These are phyloP conservation scores for Claviceps africana DNA, from an alignment of 2,329 filamentous ascomycete genomes.

Conservation along the genomic window DNA sequence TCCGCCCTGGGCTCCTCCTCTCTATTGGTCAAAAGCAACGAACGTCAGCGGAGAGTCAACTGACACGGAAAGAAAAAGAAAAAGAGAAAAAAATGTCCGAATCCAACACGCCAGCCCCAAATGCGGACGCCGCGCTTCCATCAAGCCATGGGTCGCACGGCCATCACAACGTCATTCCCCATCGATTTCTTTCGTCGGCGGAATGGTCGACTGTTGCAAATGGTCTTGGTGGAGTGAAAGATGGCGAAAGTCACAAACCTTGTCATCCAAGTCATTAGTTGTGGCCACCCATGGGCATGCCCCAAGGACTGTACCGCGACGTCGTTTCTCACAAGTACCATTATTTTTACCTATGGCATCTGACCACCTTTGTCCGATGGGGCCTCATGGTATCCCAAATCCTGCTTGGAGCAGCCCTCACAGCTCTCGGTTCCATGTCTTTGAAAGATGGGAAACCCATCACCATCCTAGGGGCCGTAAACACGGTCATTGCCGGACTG, in stretches of 20 bases:
- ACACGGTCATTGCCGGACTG: constrained; percentile 35
- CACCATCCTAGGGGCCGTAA: constrained; percentile 34
- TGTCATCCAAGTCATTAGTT: constrained; percentile 27
- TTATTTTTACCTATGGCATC: constrained; percentile 30
- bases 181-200: constrained; percentile 27
- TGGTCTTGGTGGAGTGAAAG: constrained; percentile 32
- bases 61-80: not conserved
- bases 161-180: constrained; percentile 9
- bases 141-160: constrained; percentile 5
- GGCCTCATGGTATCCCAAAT: constrained; percentile 34
- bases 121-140: not conserved
- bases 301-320: constrained; percentile 34
- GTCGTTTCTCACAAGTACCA: constrained; percentile 30
- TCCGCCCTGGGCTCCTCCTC: not conserved
- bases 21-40: not conserved
- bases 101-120: not conserved
- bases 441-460: constrained; percentile 25
- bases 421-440: constrained; percentile 33
- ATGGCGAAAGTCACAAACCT: constrained; percentile 28
- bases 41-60: not conserved
- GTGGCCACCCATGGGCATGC: constrained; percentile 34
- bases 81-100: constrained; percentile 2
- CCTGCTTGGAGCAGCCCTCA: constrained; percentile 33
- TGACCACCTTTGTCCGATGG: constrained; percentile 29
- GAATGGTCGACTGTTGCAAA: constrained; percentile 35